Conservation (phyloP, 148 eudicot species). For the Agrostemma githago region DNA sequence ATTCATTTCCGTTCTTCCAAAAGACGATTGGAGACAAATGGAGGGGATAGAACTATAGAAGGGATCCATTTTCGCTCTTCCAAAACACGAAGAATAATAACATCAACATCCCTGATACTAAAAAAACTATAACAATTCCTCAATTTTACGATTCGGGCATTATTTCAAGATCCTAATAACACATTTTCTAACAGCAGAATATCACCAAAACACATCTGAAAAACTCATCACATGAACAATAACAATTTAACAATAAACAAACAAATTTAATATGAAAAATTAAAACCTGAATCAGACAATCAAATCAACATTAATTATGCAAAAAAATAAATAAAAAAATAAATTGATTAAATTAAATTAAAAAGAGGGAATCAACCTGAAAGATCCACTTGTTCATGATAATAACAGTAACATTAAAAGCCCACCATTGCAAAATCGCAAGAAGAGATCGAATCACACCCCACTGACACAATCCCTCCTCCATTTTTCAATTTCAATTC, state of each 20-base stretch:
- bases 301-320: background rate
- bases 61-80: no score
- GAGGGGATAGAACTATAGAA: no score
- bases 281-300: background rate
- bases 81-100: no score
- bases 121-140: no score
- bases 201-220: background rate
- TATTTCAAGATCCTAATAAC: background rate
- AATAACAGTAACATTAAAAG: slow-evolving; percentile 82
- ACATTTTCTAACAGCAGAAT: slow-evolving; percentile 5
- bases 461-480: slow-evolving; percentile 59
- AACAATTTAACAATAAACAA: background rate
- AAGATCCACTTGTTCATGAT: slow-evolving; percentile 98
- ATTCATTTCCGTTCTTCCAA: no score
- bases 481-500: slow-evolving; percentile 40
- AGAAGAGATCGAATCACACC: slow-evolving; percentile 62
- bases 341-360: background rate
- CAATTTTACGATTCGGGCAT: background rate
- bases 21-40: no score
- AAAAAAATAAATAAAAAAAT: background rate
- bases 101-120: background rate
- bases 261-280: background rate
- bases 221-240: background rate
- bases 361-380: slow-evolving; percentile 45
- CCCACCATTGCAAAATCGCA: slow-evolving; percentile 91